These are phyloP conservation scores for Coemansia sp. DNA, from an alignment of 192 early-diverging fungal genomes.

Conservation along the genomic window DNA sequence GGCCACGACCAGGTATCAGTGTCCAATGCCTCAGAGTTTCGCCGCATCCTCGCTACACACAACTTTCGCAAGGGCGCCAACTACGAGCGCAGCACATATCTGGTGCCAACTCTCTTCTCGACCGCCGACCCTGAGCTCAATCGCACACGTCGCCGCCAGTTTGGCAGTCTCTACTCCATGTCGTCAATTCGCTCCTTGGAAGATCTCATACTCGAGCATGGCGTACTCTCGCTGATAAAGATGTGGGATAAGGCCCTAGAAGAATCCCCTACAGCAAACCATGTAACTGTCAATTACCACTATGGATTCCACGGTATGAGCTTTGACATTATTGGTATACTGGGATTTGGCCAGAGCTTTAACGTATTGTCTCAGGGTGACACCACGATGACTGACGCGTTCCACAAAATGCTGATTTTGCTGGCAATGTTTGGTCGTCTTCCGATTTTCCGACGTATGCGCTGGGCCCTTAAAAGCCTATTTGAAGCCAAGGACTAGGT, in stretches of 20 bases:
- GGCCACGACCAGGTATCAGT: conserved; percentile 41
- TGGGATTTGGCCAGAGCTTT: conserved; percentile 45
- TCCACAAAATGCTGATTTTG: conserved; percentile 16
- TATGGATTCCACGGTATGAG: conserved; percentile 40
- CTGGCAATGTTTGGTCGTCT: conserved; percentile 7
- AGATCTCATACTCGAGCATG: conserved; percentile 25
- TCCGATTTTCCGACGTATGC: conserved; percentile 7
- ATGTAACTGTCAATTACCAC: conserved; percentile 30
- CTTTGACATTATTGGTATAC: conserved; percentile 40
- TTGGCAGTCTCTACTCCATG: conserved; percentile 31
- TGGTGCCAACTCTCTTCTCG: conserved; percentile 30
- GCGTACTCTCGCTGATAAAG: conserved; percentile 28
- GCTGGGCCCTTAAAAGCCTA: conserved; percentile 14
- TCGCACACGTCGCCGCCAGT: conserved; percentile 31
- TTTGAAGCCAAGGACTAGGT: conserved; percentile 6
- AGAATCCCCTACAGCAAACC: background rate
- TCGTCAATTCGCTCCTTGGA: conserved; percentile 18
- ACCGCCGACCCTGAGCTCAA: conserved; percentile 41
- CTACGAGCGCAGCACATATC: conserved; percentile 28
- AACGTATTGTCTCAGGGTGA: conserved; percentile 13
- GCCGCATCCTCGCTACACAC: conserved; percentile 41
- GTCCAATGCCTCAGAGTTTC: conserved; percentile 16
- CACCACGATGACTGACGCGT: conserved; percentile 19
- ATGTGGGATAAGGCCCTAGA: conserved; percentile 27
- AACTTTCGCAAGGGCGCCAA: conserved; percentile 29